A percentile compares a stretch with the other conserved stretches of the same genome.
These are phyloP conservation scores for Stagonosporopsis vannaccii DNA, from an alignment of 2,329 filamentous ascomycete genomes.

Conservation along the genomic window DNA sequence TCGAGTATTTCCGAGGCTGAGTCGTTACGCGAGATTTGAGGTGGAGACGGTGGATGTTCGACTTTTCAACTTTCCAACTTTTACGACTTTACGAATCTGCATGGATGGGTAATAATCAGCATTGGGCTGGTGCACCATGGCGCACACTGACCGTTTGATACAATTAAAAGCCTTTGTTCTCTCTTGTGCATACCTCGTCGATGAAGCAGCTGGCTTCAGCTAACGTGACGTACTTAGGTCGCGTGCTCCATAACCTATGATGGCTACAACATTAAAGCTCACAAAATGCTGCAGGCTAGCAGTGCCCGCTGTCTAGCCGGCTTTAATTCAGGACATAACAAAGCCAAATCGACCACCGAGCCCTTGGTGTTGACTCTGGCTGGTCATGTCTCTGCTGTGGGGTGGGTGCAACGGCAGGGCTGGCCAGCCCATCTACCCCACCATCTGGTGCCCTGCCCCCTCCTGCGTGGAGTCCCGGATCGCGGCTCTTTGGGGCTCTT, in stretches of 20 bases:
- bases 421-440: slow-evolving; percentile 12
- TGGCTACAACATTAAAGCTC: background rate
- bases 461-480: slow-evolving; percentile 13
- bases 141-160: slow-evolving; percentile 24
- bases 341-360: background rate
- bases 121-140: slow-evolving; percentile 32
- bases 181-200: slow-evolving; percentile 29
- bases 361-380: background rate
- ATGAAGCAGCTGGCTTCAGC: slow-evolving; percentile 24
- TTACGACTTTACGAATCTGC: slow-evolving; percentile 27
- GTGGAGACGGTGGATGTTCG: slow-evolving; percentile 18
- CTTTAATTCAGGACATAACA: background rate
- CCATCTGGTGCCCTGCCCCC: slow-evolving; percentile 9
- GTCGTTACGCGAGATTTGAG: slow-evolving; percentile 40
- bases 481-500: slow-evolving; percentile 20
- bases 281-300: background rate
- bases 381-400: background rate
- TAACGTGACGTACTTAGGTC: slow-evolving; percentile 27
- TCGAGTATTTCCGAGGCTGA: slow-evolving; percentile 47
- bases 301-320: background rate
- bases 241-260: slow-evolving; percentile 5
- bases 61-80: slow-evolving; percentile 20
- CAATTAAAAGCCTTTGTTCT: slow-evolving; percentile 36
- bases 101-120: slow-evolving; percentile 28
- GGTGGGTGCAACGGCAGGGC: background rate